phyloP scores from a whole-genome alignment of 1,139 yeast species.

The Pichia sp. region DNA sequence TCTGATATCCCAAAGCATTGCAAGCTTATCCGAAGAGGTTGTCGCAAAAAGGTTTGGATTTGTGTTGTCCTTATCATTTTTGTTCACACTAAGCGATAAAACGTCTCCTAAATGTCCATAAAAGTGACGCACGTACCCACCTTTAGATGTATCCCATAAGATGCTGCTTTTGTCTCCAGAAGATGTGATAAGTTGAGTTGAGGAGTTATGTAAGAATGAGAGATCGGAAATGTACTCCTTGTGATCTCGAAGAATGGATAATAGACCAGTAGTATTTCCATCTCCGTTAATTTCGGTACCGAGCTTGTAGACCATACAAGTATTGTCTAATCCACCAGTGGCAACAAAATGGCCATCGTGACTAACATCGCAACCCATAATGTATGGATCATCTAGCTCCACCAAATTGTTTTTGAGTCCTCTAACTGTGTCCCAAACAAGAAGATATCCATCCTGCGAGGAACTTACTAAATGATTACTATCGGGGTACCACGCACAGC shows the following conservation, averaged over 20 bases:
- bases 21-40: slow-evolving; percentile 72
- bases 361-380: slow-evolving; percentile 65
- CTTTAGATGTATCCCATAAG: slow-evolving; percentile 71
- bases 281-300: slow-evolving; percentile 10
- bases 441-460: slow-evolving; percentile 81
- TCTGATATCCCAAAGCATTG: slow-evolving; percentile 68
- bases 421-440: slow-evolving; percentile 76
- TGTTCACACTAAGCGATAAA: slow-evolving; percentile 39
- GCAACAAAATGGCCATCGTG: slow-evolving; percentile 63
- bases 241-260: slow-evolving; percentile 65
- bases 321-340: slow-evolving; percentile 78
- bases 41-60: slow-evolving; percentile 42
- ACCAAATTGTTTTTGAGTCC: slow-evolving; percentile 70
- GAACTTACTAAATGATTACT: slow-evolving; percentile 58
- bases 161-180: slow-evolving; percentile 82
- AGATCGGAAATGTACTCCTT: slow-evolving; percentile 76
- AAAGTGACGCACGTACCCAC: slow-evolving; percentile 48
- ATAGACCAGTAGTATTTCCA: slow-evolving; percentile 28
- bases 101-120: slow-evolving; percentile 82
- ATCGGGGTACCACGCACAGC: slow-evolving; percentile 62
- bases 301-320: slow-evolving; percentile 58
- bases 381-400: slow-evolving; percentile 69
- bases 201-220: slow-evolving; percentile 47
- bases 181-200: slow-evolving; percentile 52
- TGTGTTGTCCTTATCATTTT: slow-evolving; percentile 12